Evolutionary conservation across 345 rosid species (phyloP), one percentile per base, ranked within the genome.

Genomic region (Eucalyptus cloeziana): DNA sequence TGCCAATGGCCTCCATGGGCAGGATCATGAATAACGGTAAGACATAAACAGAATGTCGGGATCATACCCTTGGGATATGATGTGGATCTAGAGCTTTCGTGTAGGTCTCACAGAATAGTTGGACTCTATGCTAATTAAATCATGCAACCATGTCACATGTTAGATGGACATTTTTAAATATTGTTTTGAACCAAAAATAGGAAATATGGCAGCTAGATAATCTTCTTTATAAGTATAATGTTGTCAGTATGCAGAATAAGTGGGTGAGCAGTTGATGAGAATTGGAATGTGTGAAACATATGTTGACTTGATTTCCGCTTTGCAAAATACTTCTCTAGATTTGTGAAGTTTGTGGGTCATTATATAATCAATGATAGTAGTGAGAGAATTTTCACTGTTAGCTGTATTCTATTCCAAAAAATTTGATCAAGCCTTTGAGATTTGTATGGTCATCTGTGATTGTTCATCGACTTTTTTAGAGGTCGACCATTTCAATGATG

Each of bases 251-350:
- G 83, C 45, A 71, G 12, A 37, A 10, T 71, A 0, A 71, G n/a
- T n/a, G n/a, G n/a, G n/a, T n/a, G n/a, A 71, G 45, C 83, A 3
- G 37, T n/a, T 64, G 37, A 64, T 64, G 76, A 30, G 76, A 64
- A n/a, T n/a, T 5, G 1, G 76, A 64, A n/a, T 64, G 0, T 15
- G 0, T 0, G 3, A 15, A n/a, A n/a, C 31, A 2, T 4, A 64
- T n/a, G 3, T n/a, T 64, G 40, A n/a, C 21, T 64, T 0, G 1
- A 7, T 64, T 64, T 64, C 15, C 3, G 2, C 40, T 64, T 7
- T 0, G 10, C 4, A 11, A 22, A 14, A 37, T 71, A 10, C 2
- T 71, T 71, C 81, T 71, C 27, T 71, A 71, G 83, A 71, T 71
- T 71, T 37, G 27, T 19, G 25, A 71, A 71, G 83, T 37, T 71